A percentile compares a stretch with the other conserved stretches of the same genome.
phyloP scores from a whole-genome alignment of 208 protist genomes.

The Kentomonas sorsogonicus region DNA sequence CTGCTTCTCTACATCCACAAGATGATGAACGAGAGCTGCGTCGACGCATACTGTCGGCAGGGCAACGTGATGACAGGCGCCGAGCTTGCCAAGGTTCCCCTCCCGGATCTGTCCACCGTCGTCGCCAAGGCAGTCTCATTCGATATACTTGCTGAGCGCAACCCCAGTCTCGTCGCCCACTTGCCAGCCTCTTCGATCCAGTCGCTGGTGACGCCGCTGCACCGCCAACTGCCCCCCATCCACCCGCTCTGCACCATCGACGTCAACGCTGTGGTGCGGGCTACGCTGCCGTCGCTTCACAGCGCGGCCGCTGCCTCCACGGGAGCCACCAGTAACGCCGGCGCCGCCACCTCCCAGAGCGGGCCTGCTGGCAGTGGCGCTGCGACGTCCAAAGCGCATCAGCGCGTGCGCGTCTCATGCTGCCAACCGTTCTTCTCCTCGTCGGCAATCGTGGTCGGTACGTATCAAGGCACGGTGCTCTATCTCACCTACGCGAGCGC shows the following conservation, averaged over 20 bases:
- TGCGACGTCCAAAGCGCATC: slow-evolving; percentile 5
- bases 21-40: slow-evolving; percentile 33
- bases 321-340: not conserved
- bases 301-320: not conserved
- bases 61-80: slow-evolving; percentile 28
- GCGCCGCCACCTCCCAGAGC: not conserved
- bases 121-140: slow-evolving; percentile 60
- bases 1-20: slow-evolving; percentile 53
- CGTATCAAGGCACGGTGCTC: slow-evolving; percentile 43
- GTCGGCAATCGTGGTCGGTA: slow-evolving; percentile 51
- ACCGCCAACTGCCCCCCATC: slow-evolving; percentile 46
- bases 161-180: slow-evolving; percentile 21
- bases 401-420: slow-evolving; percentile 37
- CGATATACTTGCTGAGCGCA: slow-evolving; percentile 36
- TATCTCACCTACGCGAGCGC: slow-evolving; percentile 13
- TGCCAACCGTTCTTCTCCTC: slow-evolving; percentile 70
- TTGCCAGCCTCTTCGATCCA: slow-evolving; percentile 18
- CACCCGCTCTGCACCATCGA: slow-evolving; percentile 54
- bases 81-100: slow-evolving; percentile 15
- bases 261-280: slow-evolving; percentile 29
- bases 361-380: not conserved
- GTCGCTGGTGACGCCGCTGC: slow-evolving; percentile 34
- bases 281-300: slow-evolving; percentile 10
- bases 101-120: slow-evolving; percentile 33
- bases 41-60: slow-evolving; percentile 52